These are phyloP conservation scores for Rhynchospora pubera DNA, from an alignment of 176 grass and related monocot species.

Conservation along the genomic window DNA sequence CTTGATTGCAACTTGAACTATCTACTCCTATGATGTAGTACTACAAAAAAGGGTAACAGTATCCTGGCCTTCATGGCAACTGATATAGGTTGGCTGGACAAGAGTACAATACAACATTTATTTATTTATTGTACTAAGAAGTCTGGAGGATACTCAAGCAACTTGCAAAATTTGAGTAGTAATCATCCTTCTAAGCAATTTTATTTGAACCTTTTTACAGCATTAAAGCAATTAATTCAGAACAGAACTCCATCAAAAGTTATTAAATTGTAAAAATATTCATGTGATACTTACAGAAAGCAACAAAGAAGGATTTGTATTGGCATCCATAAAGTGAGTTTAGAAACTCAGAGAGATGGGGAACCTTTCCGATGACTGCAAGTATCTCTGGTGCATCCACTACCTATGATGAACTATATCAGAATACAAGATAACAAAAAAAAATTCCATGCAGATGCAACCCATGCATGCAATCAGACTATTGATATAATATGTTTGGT, in stretches of 20 bases:
- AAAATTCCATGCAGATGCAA: not conserved
- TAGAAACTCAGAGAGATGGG: constrained; percentile 88
- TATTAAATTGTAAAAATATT: not conserved
- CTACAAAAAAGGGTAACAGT: not conserved
- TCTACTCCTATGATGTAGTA: not conserved
- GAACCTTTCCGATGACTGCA: constrained; percentile 87
- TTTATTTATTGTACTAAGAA: not conserved
- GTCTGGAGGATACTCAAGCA: not conserved
- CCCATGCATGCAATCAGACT: not conserved
- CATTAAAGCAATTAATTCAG: not conserved
- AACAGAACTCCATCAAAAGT: not conserved
- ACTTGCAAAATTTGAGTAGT: not conserved
- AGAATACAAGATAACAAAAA: constrained; percentile 12
- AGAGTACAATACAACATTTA: not conserved
- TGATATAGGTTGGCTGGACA: not conserved
- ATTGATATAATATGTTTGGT: not conserved
- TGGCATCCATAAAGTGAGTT: constrained; percentile 89
- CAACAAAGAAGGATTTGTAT: constrained; percentile 92
- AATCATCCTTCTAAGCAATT: not conserved
- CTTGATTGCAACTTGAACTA: not conserved
- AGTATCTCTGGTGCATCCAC: constrained; percentile 96
- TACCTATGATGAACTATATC: constrained; percentile 44
- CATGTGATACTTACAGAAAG: constrained; percentile 73
- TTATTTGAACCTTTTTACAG: not conserved
- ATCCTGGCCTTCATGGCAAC: not conserved